phyloP scores from a whole-genome alignment of 768 basidiomycete genomes.

The Termitomyces sp. region DNA sequence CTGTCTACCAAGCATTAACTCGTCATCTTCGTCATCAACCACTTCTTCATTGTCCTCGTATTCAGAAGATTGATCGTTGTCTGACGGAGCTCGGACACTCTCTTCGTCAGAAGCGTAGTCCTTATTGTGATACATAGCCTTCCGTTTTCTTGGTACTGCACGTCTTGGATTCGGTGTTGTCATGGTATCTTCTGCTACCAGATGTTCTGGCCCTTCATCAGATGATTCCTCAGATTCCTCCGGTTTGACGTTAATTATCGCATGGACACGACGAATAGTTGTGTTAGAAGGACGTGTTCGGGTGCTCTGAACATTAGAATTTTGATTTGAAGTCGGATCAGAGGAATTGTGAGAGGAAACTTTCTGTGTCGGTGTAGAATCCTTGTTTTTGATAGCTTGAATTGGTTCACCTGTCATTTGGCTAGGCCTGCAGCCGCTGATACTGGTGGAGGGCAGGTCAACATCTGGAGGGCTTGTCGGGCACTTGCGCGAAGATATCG shows the following conservation, averaged over 20 bases:
- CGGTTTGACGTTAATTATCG: constrained; percentile 59
- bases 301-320: not conserved
- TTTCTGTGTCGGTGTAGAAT: not conserved
- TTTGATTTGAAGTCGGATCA: constrained; percentile 1
- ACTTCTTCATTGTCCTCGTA: constrained; percentile 28
- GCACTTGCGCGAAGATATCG: constrained; percentile 21
- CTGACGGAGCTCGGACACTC: not conserved
- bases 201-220: constrained; percentile 4
- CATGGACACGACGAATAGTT: constrained; percentile 56
- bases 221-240: constrained; percentile 47
- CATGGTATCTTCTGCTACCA: not conserved
- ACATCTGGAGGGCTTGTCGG: constrained; percentile 21
- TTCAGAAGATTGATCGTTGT: constrained; percentile 9
- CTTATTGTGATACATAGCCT: constrained; percentile 2
- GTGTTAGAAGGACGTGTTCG: constrained; percentile 12
- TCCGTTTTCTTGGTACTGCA: constrained; percentile 6
- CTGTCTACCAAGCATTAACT: constrained; percentile 56
- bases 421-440: constrained; percentile 10
- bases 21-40: constrained; percentile 47
- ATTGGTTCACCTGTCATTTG: constrained; percentile 5
- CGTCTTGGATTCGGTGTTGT: not conserved
- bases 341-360: not conserved
- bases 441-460: constrained; percentile 17
- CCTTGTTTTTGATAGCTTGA: constrained; percentile 5
- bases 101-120: constrained; percentile 7